Evolutionary conservation across 129 eudicot genomes (phyloP).

Genomic region (Chrysanthemum seticuspe): DNA sequence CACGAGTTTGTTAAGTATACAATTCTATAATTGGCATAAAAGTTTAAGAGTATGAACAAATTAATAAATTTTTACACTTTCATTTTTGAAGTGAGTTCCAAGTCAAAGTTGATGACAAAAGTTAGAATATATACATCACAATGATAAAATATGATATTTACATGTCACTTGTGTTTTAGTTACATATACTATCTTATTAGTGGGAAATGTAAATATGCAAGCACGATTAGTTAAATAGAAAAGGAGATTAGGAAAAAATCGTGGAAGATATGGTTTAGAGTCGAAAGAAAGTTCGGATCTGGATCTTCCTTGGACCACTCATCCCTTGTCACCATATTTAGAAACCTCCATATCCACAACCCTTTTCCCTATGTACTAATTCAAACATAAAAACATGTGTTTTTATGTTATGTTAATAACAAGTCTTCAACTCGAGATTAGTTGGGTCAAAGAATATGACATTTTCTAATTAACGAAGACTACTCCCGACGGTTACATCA

Average conservation of each 20-base stretch:
- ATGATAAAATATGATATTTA: not conserved
- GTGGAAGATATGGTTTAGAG: constrained; percentile 37
- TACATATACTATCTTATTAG: not conserved
- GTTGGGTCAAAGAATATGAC: no score
- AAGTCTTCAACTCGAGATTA: not conserved
- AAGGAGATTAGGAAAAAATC: constrained; percentile 16
- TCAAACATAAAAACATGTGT: constrained; percentile 22
- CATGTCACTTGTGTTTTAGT: not conserved
- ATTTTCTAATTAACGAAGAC: no score
- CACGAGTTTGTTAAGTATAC: no score
- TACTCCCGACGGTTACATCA: no score
- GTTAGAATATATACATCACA: not conserved
- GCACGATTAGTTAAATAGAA: not conserved
- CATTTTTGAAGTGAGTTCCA: no score
- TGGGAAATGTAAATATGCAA: not conserved
- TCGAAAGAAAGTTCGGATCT: constrained; percentile 37
- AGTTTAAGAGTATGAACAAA: no score
- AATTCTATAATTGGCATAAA: no score
- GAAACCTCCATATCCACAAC: constrained; percentile 31
- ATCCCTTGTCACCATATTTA: constrained; percentile 27
- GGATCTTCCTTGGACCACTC: constrained; percentile 37
- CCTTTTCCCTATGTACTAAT: constrained; percentile 20
- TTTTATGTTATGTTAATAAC: not conserved
- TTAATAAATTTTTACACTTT: no score
- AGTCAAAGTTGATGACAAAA: no score